Evolutionary conservation across 306 rosid species (phyloP).

Genomic region (Corylus heterophylla): DNA sequence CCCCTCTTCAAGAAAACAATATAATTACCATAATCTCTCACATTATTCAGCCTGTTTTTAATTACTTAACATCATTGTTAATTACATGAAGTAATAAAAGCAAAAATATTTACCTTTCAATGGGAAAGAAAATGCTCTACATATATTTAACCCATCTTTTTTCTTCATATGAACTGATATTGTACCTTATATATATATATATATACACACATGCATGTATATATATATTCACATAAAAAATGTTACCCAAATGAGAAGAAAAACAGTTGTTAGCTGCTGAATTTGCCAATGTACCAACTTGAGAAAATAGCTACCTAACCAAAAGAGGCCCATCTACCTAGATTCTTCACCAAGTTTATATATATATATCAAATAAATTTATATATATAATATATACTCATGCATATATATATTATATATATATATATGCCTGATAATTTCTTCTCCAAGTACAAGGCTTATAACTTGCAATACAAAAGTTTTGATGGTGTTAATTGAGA

Average conservation of each 20-base stretch:
- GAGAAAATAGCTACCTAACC: conserved; percentile 66
- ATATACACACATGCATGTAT: too few species aligned
- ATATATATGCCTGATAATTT: conserved; percentile 6
- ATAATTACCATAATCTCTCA: conserved; percentile 30
- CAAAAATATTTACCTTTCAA: conserved; percentile 9
- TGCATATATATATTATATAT: too few species aligned
- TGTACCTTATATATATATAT: too few species aligned
- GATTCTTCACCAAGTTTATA: conserved; percentile 35
- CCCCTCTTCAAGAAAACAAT: conserved; percentile 44
- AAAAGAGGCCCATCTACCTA: conserved; percentile 39
- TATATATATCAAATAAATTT: neutral
- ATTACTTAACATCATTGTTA: conserved; percentile 7
- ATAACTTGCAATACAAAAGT: conserved; percentile 22
- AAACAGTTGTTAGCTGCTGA: conserved; percentile 49
- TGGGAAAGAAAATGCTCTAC: neutral
- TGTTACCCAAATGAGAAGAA: conserved; percentile 35
- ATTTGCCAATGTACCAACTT: conserved; percentile 69
- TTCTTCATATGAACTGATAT: conserved; percentile 9
- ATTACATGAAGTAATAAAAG: neutral
- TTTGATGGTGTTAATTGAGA: conserved; percentile 33
- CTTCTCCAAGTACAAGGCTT: conserved; percentile 16
- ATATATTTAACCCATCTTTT: neutral
- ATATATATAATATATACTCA: conserved; percentile 16
- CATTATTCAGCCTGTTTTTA: conserved; percentile 23
- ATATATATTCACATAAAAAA: conserved; percentile 5